Percentiles rank a stretch among this genome's conserved stretches.
These are phyloP conservation scores for Pyrenula massariospora DNA, from an alignment of 495 filamentous ascomycete species.

Conservation along the genomic window DNA sequence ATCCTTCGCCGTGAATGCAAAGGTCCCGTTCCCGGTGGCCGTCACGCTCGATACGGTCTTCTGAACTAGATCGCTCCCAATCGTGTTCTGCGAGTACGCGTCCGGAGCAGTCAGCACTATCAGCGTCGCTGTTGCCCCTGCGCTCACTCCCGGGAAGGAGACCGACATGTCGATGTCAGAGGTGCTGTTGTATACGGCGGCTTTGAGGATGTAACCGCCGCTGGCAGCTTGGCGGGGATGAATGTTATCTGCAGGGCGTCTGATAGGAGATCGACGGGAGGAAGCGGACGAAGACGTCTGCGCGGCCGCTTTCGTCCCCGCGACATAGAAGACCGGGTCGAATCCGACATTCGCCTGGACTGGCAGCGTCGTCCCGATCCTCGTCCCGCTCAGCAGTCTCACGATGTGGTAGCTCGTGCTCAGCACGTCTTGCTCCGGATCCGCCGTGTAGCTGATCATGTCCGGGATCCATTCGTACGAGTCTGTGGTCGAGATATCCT, in stretches of 20 bases:
- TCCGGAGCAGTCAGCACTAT: conserved; percentile 45
- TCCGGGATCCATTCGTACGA: conserved; percentile 34
- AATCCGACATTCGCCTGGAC: conserved; percentile 19
- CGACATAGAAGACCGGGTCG: conserved; percentile 33
- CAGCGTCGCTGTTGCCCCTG: conserved; percentile 35
- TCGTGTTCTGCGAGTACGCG: conserved; percentile 25
- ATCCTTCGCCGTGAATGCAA: conserved; percentile 35
- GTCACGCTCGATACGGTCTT: conserved; percentile 27
- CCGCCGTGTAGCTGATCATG: conserved; percentile 30
- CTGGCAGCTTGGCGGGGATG: not conserved
- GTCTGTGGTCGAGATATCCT: conserved; percentile 25
- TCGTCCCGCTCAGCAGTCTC: conserved; percentile 28
- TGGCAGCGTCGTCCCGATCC: conserved; percentile 32
- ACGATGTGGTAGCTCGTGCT: conserved; percentile 25
- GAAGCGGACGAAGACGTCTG: conserved; percentile 6
- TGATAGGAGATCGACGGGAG: not conserved
- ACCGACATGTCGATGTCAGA: conserved; percentile 33
- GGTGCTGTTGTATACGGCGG: conserved; percentile 56
- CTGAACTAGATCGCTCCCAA: conserved; percentile 27
- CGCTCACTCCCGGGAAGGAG: conserved; percentile 38
- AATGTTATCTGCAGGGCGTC: not conserved
- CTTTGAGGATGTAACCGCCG: conserved; percentile 39
- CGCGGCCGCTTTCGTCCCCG: conserved; percentile 17
- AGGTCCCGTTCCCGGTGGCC: conserved; percentile 30
- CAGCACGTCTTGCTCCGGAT: conserved; percentile 24